A percentile compares a stretch with the other conserved stretches of the same genome.
Conservation (phyloP, 495 filamentous ascomycete genomes). For the Neurospora sp. region DNA sequence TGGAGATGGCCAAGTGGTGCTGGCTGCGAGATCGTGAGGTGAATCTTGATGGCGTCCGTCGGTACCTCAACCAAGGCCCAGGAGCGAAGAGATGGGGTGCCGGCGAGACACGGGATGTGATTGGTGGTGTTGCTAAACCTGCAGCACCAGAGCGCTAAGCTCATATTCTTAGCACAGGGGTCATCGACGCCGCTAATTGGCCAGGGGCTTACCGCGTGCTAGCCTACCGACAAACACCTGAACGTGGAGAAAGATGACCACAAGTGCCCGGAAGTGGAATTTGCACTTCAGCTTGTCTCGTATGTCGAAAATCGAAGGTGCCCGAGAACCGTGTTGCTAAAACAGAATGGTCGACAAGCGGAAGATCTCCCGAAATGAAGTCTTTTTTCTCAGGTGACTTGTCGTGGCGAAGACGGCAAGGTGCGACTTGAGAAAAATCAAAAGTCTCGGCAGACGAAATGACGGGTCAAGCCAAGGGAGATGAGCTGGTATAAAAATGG, state of each 20-base stretch:
- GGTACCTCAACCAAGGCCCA: conserved; percentile 15
- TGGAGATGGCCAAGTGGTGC: background rate
- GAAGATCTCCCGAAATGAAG: background rate
- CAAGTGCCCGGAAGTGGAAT: background rate
- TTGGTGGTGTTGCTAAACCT: conserved; percentile 17
- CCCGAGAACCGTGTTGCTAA: background rate
- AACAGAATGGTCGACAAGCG: background rate
- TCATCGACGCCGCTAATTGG: conserved; percentile 14
- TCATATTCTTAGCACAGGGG: conserved; percentile 25
- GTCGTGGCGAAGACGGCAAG: background rate
- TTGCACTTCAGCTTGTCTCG: background rate
- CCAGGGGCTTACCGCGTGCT: conserved; percentile 19
- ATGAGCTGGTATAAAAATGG: background rate
- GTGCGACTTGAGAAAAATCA: background rate
- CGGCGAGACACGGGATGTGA: conserved; percentile 8
- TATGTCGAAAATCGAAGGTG: background rate
- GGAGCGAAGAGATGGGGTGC: background rate
- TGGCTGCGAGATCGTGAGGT: background rate
- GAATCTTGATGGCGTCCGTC: conserved; percentile 18
- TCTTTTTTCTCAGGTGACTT: background rate
- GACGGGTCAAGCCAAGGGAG: background rate
- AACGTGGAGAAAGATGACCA: background rate
- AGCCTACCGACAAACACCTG: conserved; percentile 7
- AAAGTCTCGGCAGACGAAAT: background rate
- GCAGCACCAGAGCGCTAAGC: conserved; percentile 25